Conservation (phyloP, 1,284 basidiomycete species). For the Melampsora americana region DNA sequence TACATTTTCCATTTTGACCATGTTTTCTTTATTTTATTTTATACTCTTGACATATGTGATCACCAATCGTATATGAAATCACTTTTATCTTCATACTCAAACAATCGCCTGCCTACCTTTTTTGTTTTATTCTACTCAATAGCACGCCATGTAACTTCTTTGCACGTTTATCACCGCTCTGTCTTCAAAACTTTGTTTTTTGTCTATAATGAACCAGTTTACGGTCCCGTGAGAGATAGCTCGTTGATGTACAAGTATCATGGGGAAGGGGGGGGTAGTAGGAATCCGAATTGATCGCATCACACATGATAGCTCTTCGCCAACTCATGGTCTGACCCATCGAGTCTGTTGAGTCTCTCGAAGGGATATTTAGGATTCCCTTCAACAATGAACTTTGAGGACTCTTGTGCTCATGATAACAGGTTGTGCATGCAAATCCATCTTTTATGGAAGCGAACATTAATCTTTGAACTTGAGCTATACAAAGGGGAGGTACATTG, state of each 20-base stretch:
- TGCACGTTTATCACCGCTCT: neutral
- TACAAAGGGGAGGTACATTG: too few species aligned
- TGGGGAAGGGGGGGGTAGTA: neutral
- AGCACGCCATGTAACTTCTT: slow-evolving; percentile 10
- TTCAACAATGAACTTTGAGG: too few species aligned
- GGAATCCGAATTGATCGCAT: too few species aligned
- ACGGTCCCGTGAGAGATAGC: slow-evolving; percentile 7
- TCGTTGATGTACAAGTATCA: slow-evolving; percentile 1
- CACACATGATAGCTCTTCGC: too few species aligned
- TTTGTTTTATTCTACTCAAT: neutral
- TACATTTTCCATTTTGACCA: neutral
- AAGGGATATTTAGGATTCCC: too few species aligned
- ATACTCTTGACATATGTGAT: neutral
- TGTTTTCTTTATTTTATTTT: neutral
- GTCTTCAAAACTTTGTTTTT: slow-evolving; percentile 1
- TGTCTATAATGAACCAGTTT: slow-evolving; percentile 4
- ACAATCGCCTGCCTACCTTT: neutral
- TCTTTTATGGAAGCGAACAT: too few species aligned
- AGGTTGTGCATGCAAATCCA: too few species aligned
- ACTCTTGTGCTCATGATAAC: too few species aligned
- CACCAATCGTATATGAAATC: neutral
- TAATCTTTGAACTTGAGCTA: too few species aligned
- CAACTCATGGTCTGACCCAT: too few species aligned
- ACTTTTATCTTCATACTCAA: neutral
- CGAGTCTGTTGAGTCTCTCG: too few species aligned